These are phyloP conservation scores for Phlebiopsis flavidoalba DNA, from an alignment of 768 basidiomycete species.

Conservation along the genomic window DNA sequence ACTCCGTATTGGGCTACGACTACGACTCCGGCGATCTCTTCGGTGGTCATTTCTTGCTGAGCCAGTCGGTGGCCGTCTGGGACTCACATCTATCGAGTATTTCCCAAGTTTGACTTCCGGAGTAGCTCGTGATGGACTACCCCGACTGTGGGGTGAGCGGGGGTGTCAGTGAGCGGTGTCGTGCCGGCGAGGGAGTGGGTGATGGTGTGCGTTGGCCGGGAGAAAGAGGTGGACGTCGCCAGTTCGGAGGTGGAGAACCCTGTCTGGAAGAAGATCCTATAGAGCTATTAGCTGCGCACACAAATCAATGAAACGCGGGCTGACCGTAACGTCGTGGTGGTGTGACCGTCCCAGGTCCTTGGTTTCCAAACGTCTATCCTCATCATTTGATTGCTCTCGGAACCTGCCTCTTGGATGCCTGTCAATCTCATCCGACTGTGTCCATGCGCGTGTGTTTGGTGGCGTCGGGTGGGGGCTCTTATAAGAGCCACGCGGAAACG, in stretches of 20 bases:
- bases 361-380: background rate
- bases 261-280: background rate
- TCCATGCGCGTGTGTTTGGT: background rate
- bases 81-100: conserved; percentile 8
- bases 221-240: conserved; percentile 9
- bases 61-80: background rate
- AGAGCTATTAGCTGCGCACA: background rate
- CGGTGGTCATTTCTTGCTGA: background rate
- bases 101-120: conserved; percentile 7
- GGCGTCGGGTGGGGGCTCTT: background rate
- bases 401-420: background rate
- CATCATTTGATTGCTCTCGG: background rate
- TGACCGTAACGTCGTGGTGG: background rate
- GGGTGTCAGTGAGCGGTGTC: conserved; percentile 11
- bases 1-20: conserved; percentile 8
- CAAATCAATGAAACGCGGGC: background rate
- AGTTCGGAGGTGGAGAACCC: background rate
- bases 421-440: conserved; percentile 3
- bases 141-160: background rate
- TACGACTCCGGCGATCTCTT: conserved; percentile 10
- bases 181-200: conserved; percentile 4
- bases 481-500: background rate
- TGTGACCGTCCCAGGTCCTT: background rate
- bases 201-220: background rate
- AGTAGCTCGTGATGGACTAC: conserved; percentile 3